Conservation (phyloP, 345 rosid species). For the Trapa incisa region DNA sequence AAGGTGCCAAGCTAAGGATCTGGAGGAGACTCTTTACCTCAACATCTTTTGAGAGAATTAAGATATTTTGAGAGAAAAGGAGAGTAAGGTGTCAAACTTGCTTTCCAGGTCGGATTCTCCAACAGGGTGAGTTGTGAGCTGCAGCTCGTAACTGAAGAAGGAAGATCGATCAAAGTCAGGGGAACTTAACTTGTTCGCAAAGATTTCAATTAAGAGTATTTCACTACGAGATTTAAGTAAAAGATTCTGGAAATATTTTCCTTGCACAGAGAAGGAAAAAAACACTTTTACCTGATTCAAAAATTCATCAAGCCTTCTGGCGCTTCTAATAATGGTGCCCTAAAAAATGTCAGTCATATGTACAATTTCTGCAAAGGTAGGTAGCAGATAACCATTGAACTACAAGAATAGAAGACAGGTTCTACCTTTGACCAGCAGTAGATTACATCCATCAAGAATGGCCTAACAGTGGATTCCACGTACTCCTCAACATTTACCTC, state of each 20-base stretch:
- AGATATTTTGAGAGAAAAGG: background rate
- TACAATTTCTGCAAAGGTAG: conserved; percentile 65
- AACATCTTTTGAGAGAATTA: no score
- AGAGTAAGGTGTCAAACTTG: conserved; percentile 31
- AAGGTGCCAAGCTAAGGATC: background rate
- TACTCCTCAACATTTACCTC: conserved; percentile 81
- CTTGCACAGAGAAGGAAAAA: background rate
- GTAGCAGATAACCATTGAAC: conserved; percentile 25
- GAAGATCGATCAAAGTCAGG: background rate
- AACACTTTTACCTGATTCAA: conserved; percentile 63
- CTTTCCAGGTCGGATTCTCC: conserved; percentile 64
- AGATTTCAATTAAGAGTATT: no score
- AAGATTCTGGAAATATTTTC: background rate
- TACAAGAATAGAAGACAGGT: background rate
- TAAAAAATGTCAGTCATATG: conserved; percentile 96
- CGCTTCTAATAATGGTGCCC: conserved; percentile 90
- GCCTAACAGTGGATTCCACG: conserved; percentile 92
- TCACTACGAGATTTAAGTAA: no score
- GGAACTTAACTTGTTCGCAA: background rate
- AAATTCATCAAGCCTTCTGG: conserved; percentile 92
- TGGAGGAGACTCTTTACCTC: background rate
- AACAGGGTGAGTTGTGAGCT: conserved; percentile 46
- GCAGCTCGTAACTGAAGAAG: conserved; percentile 56
- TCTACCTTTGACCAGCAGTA: conserved; percentile 94
- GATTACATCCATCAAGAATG: conserved; percentile 88